Conservation (phyloP, 495 filamentous ascomycete species). For the Wilcoxina mikolae region DNA sequence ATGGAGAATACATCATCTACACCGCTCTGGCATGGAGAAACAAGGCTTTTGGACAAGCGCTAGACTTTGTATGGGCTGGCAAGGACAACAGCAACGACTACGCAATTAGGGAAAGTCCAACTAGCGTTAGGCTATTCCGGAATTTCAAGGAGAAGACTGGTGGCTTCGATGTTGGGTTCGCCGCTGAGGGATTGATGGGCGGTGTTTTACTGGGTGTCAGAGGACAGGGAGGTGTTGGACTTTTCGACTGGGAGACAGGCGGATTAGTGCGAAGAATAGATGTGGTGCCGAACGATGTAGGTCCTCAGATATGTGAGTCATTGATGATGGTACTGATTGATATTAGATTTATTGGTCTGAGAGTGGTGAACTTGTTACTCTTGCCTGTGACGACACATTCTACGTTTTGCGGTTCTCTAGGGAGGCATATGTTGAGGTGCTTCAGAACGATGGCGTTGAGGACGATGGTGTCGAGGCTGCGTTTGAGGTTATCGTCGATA, state of each 20-base stretch:
- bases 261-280: conserved; percentile 85
- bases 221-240: conserved; percentile 82
- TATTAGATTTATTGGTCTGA: conserved; percentile 88
- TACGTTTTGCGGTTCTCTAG: conserved; percentile 84
- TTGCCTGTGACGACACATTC: conserved; percentile 91
- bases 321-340: conserved; percentile 6
- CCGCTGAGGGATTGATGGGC: conserved; percentile 78
- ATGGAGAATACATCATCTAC: conserved; percentile 98
- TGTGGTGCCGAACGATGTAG: conserved; percentile 68
- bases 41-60: conserved; percentile 85
- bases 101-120: conserved; percentile 83
- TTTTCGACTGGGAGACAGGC: conserved; percentile 92
- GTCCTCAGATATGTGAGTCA: conserved; percentile 15
- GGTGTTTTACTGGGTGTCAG: conserved; percentile 90
- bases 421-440: conserved; percentile 68
- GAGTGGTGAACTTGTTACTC: conserved; percentile 76
- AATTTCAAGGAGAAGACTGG: conserved; percentile 90
- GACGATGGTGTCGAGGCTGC: conserved; percentile 97
- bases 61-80: conserved; percentile 94
- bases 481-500: conserved; percentile 87
- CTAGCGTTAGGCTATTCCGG: conserved; percentile 89
- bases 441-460: conserved; percentile 67
- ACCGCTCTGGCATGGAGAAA: conserved; percentile 95
- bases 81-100: conserved; percentile 99
- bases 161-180: conserved; percentile 87